Base-by-base conservation (phyloP, 202 grass and related monocot species). In the Carex arenaria region DNA sequence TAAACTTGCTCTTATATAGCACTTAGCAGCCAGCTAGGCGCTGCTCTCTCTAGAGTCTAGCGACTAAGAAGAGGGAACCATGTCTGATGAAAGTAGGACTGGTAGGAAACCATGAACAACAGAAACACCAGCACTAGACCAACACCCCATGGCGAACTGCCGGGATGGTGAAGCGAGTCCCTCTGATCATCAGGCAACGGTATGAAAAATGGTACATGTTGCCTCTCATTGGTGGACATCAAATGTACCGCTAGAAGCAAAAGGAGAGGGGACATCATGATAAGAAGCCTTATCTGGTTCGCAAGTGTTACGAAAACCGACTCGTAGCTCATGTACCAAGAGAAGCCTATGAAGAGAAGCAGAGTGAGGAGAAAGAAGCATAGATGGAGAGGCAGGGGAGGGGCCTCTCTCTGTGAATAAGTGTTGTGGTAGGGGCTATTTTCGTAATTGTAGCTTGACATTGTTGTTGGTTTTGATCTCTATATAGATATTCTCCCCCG, bases 41-140 rank as follows among this genome's bases (percentile, higher is more conserved):
- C 40, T 4, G 5, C 6, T n/a, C 66, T 51, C 19, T 49, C 19
- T 72, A 90, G 18, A 73, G 67, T 49, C 19, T 72, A 90, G 18
- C 79, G 67, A 60, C 72, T 75, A 1, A 72, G 47, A 47, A 98
- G 89, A 0, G 95, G 91, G 81, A 98, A 98, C 95, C 95, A 98
- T 17, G 64, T 89, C 9, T 95, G 82, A 9, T 92, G 78, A 87
- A 95, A 92, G 83, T 95, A 88, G 64, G 89, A 90, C 81, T 93
- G 91, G 85, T 93, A 98, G 20, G 93, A 95, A 55, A 98, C 83
- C 95, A 95, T 95, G 83, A 98, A 79, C 86, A 95, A 56, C 67
- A 98, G 86, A 28, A 98, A 83, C 73, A 92, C 40, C 80, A 98
- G 83, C 13, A 93, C 83, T 32, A 95, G 86, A 1, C 76, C 95